A percentile compares a stretch with the other conserved stretches of the same genome.
Conservation (phyloP, 2,329 filamentous ascomycete species). For the Exophiala sp. region DNA sequence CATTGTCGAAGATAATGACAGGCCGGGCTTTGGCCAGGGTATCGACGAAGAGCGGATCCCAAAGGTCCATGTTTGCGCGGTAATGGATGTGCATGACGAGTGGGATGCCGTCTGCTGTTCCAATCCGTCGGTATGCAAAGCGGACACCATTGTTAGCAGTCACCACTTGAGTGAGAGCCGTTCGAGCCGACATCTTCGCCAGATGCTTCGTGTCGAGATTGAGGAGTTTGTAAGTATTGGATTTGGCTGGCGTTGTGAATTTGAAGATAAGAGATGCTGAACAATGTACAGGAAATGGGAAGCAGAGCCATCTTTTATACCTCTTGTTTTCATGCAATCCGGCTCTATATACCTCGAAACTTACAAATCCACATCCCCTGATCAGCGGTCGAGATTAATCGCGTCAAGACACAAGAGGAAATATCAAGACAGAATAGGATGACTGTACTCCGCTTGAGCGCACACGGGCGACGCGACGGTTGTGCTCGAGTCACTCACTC, state of each 20-base stretch:
- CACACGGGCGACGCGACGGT: too few species aligned
- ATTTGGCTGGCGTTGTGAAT: too few species aligned
- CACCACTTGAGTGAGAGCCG: conserved; percentile 18
- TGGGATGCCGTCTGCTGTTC: conserved; percentile 6
- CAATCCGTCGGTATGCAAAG: conserved; percentile 21
- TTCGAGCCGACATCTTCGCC: conserved; percentile 10
- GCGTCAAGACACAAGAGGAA: background rate
- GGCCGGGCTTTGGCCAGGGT: conserved; percentile 9
- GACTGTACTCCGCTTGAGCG: too few species aligned
- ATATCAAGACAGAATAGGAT: background rate
- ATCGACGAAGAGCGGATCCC: conserved; percentile 23
- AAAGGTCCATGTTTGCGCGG: conserved; percentile 20
- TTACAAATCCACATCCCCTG: too few species aligned
- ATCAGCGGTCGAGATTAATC: too few species aligned
- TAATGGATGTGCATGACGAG: conserved; percentile 21
- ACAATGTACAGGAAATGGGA: too few species aligned
- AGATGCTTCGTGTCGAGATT: background rate
- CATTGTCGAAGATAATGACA: conserved; percentile 23
- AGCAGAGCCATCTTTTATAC: too few species aligned
- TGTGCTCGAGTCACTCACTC: too few species aligned
- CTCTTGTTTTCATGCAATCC: too few species aligned
- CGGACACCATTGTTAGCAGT: conserved; percentile 14
- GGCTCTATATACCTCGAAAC: too few species aligned
- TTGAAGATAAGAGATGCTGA: too few species aligned
- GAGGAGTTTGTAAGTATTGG: too few species aligned